Percentiles rank a stretch among this genome's conserved stretches.
Conservation (phyloP, 148 eudicot species). For the Fallopia convolvulus region DNA sequence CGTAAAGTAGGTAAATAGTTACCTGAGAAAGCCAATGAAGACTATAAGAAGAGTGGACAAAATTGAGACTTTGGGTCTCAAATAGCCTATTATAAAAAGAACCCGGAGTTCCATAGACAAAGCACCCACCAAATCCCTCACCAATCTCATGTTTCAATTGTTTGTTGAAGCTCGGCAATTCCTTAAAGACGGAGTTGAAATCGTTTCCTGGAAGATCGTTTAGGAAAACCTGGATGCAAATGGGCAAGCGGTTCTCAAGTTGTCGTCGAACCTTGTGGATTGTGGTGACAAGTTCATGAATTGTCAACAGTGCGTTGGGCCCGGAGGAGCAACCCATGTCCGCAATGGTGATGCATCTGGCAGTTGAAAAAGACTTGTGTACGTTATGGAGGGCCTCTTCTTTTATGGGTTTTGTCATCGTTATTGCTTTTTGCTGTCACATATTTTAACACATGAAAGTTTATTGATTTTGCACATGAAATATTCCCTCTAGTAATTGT, state of each 20-base stretch:
- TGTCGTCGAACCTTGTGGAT: no score
- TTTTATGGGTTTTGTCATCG: background rate
- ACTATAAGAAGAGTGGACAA: background rate
- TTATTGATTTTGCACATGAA: no score
- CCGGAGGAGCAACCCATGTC: background rate
- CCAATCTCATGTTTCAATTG: background rate
- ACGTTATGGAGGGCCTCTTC: background rate
- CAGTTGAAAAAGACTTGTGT: conserved; percentile 37
- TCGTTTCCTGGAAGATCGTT: conserved; percentile 37
- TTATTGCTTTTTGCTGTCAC: no score
- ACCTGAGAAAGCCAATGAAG: background rate
- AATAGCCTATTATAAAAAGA: conserved; percentile 65
- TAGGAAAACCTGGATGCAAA: conserved; percentile 40
- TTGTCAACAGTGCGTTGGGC: background rate
- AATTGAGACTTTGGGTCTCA: conserved; percentile 50
- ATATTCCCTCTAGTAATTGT: no score
- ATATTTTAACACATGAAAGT: no score
- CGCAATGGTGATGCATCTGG: background rate
- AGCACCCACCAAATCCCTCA: conserved; percentile 20
- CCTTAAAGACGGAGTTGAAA: conserved; percentile 12
- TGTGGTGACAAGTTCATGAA: background rate
- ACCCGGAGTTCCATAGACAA: conserved; percentile 65
- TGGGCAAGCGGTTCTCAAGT: conserved; percentile 4
- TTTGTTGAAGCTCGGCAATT: conserved; percentile 20
- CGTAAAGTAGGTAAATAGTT: no score